Evolutionary conservation across 148 eudicot species (phyloP), one percentile per base, ranked within the genome.

Genomic region (Fagopyrum homotropicum): DNA sequence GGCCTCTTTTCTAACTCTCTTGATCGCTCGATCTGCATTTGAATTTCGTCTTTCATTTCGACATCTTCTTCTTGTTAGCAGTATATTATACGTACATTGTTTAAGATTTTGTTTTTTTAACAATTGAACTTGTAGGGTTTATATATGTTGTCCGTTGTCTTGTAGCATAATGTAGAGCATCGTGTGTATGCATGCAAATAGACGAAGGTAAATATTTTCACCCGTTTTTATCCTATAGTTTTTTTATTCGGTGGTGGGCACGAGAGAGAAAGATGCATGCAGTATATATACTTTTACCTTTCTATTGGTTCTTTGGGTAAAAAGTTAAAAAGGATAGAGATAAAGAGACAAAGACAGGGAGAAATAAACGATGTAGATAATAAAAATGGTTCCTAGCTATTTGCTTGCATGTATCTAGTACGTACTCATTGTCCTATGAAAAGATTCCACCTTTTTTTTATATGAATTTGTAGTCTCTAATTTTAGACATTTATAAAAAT

Each of bases 361-460:
- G 71, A 66, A 66, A 66, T 46, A 40, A 66, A 66, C 71, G 22
- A 66, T 66, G 66, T 60, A 57, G 10, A 57, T 17, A 57, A 19
- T 57, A 7, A 8, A n/a, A 12, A 66, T 66, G 45, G 45, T 66
- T 64, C 45, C 45, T 64, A 64, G 70, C 46, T 64, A 64, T 45
- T 19, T 66, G 71, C 71, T 66, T 66, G 71, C 71, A 66, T 66
- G 71, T 40, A 66, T 66, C 46, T 66, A 66, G 71, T 66, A 66
- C 71, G 71, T 66, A 66, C 71, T 66, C 17, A 66, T 6, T 66
- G 71, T 66, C 71, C 71, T 63, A 35, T 63, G n/a, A 35, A 66
- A 66, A 66, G 71, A 66, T 66, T 66, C 71, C 47, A 66, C 71
- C 40, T 66, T 66, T 10, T 3, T 35, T 35, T 1, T 17, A 1